Evolutionary conservation across 2,329 filamentous ascomycete species (phyloP), one percentile per base, ranked within the genome.

Genomic region (Exophiala lecanii-corni): DNA sequence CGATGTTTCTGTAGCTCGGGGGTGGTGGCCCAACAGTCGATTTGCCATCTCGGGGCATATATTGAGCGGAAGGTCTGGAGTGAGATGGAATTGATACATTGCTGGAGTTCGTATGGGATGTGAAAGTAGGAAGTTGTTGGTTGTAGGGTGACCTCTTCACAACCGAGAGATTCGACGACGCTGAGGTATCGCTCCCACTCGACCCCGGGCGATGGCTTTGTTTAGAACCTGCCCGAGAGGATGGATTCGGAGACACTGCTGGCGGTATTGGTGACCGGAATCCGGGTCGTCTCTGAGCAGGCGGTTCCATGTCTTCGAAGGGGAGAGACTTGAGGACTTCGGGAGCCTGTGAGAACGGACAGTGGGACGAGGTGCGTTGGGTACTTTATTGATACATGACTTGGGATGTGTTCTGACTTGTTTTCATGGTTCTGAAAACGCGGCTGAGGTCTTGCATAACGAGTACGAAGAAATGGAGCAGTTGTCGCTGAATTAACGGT

Each of bases 141-240:
- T 59, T 53, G 52, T 65, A 60, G 12, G 64, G 57, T 33, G 64
- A 60, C 23, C 62, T 59, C 45, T 68, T 68, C 21, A 62, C 59
- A 10, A 63, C 62, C 26, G 66, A 69, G 45, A 69, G 61, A 55
- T 66, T 66, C 34, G 68, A 72, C 9, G 63, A 64, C 19, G 60
- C 59, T 4, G 71, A 73, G 43, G 67, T 63, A 61, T 70, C 66
- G 57, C 68, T 71, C 50, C 64, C 67, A 46, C 68, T 69, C 32
- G 68, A 69, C 48, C 57, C 61, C 36, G 66, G 63, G 30, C 65
- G 65, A 43, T 47, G 54, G 51, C 47, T 54, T 41, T 55, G 52
- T 28, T 50, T 51, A 13, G 54, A 56, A n/a, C 25, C 33, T 35
- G 54, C 38, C 26, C 48, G 49, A 26, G 23, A 26, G 23, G 49